A percentile compares a stretch with the other conserved stretches of the same genome.
These are phyloP conservation scores for Yarrowia hollandica DNA, from an alignment of 805 yeast species.

Conservation along the genomic window DNA sequence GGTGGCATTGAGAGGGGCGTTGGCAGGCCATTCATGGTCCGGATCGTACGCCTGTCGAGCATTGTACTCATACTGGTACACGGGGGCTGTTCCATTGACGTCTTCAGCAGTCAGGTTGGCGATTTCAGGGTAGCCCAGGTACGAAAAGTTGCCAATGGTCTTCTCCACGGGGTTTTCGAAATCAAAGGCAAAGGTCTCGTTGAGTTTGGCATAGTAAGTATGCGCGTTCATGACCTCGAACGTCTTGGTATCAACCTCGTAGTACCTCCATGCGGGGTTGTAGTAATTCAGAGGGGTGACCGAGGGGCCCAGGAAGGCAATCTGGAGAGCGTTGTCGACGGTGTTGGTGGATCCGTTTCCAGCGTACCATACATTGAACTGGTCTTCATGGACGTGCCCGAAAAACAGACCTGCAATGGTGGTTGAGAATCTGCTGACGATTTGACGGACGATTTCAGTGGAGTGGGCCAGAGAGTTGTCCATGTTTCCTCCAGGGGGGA, in stretches of 20 bases:
- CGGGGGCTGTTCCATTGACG: not conserved
- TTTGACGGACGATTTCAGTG: constrained; percentile 54
- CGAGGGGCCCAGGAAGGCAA: constrained; percentile 67
- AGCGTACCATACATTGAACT: constrained; percentile 59
- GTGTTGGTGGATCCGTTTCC: constrained; percentile 45
- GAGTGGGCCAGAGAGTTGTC: constrained; percentile 63
- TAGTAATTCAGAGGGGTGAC: constrained; percentile 60
- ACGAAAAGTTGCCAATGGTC: not conserved
- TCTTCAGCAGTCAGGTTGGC: not conserved
- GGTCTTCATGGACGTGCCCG: constrained; percentile 72
- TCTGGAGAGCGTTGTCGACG: constrained; percentile 47
- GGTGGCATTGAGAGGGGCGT: constrained; percentile 61
- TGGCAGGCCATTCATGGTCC: constrained; percentile 58
- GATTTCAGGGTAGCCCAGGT: constrained; percentile 31
- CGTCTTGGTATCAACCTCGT: constrained; percentile 61
- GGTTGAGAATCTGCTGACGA: constrained; percentile 62
- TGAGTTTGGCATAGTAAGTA: constrained; percentile 59
- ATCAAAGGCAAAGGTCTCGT: constrained; percentile 47
- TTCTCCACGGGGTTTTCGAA: not conserved
- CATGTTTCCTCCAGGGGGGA: constrained; percentile 51
- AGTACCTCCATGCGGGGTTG: constrained; percentile 74
- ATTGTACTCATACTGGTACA: constrained; percentile 62
- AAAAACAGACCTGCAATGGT: constrained; percentile 68
- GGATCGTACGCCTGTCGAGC: constrained; percentile 45
- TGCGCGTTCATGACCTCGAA: constrained; percentile 60